A percentile compares a stretch with the other conserved stretches of the same genome.
Evolutionary conservation across 2,329 filamentous ascomycete species (phyloP).

Genomic region (Alternaria hordeiaustralica): DNA sequence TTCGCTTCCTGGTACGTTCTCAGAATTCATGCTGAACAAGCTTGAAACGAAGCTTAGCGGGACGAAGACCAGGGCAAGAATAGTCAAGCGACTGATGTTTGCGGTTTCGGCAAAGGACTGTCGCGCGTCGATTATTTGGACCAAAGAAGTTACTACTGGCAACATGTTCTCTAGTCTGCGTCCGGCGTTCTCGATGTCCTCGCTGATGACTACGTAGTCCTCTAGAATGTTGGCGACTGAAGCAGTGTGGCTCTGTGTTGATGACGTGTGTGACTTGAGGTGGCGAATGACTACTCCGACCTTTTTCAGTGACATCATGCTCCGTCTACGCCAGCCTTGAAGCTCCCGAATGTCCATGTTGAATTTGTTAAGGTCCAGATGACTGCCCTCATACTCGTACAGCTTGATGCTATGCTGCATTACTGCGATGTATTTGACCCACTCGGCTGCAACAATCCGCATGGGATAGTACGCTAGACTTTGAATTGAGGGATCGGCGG

Average conservation of each 20-base stretch:
- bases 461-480: constrained; percentile 26
- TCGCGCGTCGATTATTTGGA: constrained; percentile 27
- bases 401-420: constrained; percentile 29
- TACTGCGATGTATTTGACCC: constrained; percentile 30
- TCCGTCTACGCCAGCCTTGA: constrained; percentile 32
- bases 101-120: constrained; percentile 23
- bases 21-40: constrained; percentile 30
- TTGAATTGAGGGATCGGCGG: constrained; percentile 8
- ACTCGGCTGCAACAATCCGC: constrained; percentile 29
- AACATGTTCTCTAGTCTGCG: constrained; percentile 22
- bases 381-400: constrained; percentile 23
- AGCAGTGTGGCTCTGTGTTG: no score
- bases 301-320: constrained; percentile 17
- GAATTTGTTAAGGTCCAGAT: constrained; percentile 17
- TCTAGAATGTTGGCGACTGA: no score
- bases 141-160: constrained; percentile 23
- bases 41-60: constrained; percentile 26
- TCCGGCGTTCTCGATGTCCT: constrained; percentile 9
- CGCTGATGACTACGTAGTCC: background rate
- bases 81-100: constrained; percentile 26
- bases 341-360: constrained; percentile 25
- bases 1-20: constrained; percentile 11
- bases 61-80: constrained; percentile 30
- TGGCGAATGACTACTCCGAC: no score
- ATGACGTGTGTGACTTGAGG: no score